Evolutionary conservation across 2,329 filamentous ascomycete genomes (phyloP).

Genomic region (Scytalidium lignicola): DNA sequence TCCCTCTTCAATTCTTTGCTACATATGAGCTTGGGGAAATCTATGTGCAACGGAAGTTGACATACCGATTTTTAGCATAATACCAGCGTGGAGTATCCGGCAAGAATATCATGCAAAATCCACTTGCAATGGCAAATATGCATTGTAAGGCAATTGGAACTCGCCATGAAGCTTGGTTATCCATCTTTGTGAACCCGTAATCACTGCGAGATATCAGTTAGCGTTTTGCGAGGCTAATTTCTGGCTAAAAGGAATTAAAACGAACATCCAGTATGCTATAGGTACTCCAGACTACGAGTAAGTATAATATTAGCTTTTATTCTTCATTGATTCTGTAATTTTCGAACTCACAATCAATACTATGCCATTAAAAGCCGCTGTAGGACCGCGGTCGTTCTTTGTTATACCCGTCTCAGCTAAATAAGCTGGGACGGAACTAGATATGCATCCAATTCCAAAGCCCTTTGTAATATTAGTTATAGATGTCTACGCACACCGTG

Average conservation of each 20-base stretch:
- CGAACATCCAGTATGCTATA: constrained; percentile 20
- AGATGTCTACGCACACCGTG: neutral
- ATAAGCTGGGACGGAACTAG: constrained; percentile 25
- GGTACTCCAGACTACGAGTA: constrained; percentile 14
- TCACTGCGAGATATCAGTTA: neutral
- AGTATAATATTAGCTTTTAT: no score
- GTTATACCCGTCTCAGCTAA: constrained; percentile 19
- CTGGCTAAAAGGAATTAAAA: no score
- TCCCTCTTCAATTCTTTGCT: constrained; percentile 3
- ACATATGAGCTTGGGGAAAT: no score
- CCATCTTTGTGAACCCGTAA: constrained; percentile 12
- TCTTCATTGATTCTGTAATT: no score
- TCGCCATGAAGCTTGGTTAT: constrained; percentile 16
- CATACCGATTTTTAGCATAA: constrained; percentile 15
- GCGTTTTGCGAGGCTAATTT: no score
- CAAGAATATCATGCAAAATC: constrained; percentile 16
- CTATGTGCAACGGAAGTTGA: no score
- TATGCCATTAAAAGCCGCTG: constrained; percentile 20
- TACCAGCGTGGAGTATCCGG: constrained; percentile 31
- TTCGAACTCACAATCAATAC: constrained; percentile 10
- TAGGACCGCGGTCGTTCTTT: constrained; percentile 22
- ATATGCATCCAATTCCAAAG: constrained; percentile 19
- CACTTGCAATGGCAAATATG: constrained; percentile 26
- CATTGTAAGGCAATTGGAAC: constrained; percentile 28
- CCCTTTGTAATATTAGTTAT: constrained; percentile 2